Base-by-base conservation (phyloP, 257 asterid species). In the Lycium ferocissimum region DNA sequence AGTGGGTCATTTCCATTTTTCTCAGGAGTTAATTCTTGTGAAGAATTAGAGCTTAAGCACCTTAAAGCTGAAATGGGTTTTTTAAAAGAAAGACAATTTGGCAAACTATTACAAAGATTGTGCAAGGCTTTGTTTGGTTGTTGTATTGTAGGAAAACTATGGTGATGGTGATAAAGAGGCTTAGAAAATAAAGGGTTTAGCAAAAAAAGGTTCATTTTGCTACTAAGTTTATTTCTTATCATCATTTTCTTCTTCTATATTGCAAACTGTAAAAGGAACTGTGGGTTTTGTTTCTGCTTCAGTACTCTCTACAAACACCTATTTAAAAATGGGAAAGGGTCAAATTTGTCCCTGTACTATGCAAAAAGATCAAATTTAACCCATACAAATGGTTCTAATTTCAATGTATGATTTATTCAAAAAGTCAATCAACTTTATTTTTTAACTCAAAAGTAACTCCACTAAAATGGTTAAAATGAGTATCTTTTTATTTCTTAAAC, bases 1-100 rank as follows among this genome's bases (percentile, higher is more conserved):
- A 4, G 71, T 17, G 84, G 15, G 73, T 37, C 67, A 15, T 83
- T 37, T 35, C 15, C 84, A 59, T 70, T 80, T 73, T 71, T 63
- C 10, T 87, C 17, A 78, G 62, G 80, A 49, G 45, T 9, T 58
- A 62, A n/a, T 37, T 78, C 43, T 84, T 86, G 80, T 10, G 89
- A 84, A 82, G 79, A 26, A 40, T 43, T 53, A 7, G 20, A 69
- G 57, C 81, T 83, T 45, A 69, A 69, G 53, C 20, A 53, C 81
- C 85, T 26, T 51, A 67, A 49, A 51, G 26, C 7, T 12, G 81
- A 14, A 7, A 59, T 33, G 37, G 6, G 53, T 3, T 58, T 47
- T n/a, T 47, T 70, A 20, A 40, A 18, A 38, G 51, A n/a, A 66
- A 2, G 53, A 66, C 57, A 53, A 8, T 81, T 81, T 51, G 62